Conservation (phyloP, 768 basidiomycete genomes). For the Tephrocybe sp. region DNA sequence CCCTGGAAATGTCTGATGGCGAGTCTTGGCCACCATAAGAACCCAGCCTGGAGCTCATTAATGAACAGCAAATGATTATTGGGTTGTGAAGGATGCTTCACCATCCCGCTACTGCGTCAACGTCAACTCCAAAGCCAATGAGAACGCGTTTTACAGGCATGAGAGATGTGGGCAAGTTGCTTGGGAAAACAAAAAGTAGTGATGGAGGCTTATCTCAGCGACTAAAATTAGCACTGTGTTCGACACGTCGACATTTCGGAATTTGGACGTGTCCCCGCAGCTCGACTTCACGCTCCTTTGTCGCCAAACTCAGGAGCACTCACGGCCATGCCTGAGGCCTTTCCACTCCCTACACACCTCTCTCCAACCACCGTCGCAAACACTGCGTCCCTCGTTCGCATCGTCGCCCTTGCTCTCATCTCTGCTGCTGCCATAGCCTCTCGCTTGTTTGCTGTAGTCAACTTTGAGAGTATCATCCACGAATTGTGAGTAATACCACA, state of each 20-base stretch:
- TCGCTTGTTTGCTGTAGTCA: slow-evolving; percentile 94
- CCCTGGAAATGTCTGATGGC: slow-evolving; percentile 64
- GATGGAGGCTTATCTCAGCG: slow-evolving; percentile 10
- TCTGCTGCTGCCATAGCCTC: slow-evolving; percentile 94
- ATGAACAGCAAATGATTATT: neutral
- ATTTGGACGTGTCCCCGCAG: neutral
- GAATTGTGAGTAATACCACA: slow-evolving; percentile 74
- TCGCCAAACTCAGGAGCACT: slow-evolving; percentile 12
- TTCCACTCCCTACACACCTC: slow-evolving; percentile 66
- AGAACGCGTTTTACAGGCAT: slow-evolving; percentile 54
- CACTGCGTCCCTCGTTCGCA: slow-evolving; percentile 86
- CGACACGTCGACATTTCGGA: slow-evolving; percentile 18
- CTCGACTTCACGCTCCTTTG: slow-evolving; percentile 1
- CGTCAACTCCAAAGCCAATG: slow-evolving; percentile 66
- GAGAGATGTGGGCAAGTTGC: neutral
- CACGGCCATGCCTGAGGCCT: slow-evolving; percentile 69
- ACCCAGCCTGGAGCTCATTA: slow-evolving; percentile 45
- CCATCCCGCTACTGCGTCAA: slow-evolving; percentile 80
- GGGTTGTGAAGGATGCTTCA: slow-evolving; percentile 17
- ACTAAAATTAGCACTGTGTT: slow-evolving; percentile 14
- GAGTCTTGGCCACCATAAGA: slow-evolving; percentile 77
- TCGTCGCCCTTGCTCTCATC: slow-evolving; percentile 86
- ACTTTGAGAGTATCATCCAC: slow-evolving; percentile 99
- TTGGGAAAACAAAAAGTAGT: too few species aligned
- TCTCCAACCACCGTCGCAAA: slow-evolving; percentile 77